phyloP scores from a whole-genome alignment of 352 stramenopile genomes.

The Stramenopiles sp. region DNA sequence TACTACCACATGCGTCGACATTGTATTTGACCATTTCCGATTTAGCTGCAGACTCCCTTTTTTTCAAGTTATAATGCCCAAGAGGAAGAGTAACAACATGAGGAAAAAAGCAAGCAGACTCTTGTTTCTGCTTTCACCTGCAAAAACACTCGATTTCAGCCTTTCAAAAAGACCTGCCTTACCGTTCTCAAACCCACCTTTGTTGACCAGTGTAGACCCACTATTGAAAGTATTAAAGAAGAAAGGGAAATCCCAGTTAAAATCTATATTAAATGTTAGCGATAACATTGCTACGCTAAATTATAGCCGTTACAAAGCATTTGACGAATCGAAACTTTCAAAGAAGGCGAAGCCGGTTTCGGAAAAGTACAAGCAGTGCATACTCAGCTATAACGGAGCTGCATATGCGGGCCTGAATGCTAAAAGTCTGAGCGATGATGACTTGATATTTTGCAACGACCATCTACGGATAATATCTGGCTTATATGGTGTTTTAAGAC shows the following conservation, averaged over 20 bases:
- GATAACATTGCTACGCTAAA: constrained; percentile 59
- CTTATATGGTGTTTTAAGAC: constrained; percentile 69
- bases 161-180: too few relatives aligned
- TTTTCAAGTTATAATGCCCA: too few relatives aligned
- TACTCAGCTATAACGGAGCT: constrained; percentile 38
- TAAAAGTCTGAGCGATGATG: constrained; percentile 33
- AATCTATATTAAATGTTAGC: constrained; percentile 50
- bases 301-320: constrained; percentile 35
- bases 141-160: too few relatives aligned
- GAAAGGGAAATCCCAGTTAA: constrained; percentile 44
- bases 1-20: too few relatives aligned
- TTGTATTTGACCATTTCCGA: too few relatives aligned
- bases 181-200: too few relatives aligned
- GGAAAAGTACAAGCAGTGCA: constrained; percentile 43
- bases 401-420: constrained; percentile 36
- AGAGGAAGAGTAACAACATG: too few relatives aligned
- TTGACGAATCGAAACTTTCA: constrained; percentile 28
- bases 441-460: constrained; percentile 46
- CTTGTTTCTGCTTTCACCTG: too few relatives aligned
- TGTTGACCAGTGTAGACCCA: too few relatives aligned
- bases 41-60: too few relatives aligned
- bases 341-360: constrained; percentile 31
- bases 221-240: too few relatives aligned
- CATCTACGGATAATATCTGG: constrained; percentile 77
- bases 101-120: too few relatives aligned